Percentiles rank a stretch among this genome's conserved stretches.
Conservation (phyloP, 208 protist species). For the Leishmania amazonensis region DNA sequence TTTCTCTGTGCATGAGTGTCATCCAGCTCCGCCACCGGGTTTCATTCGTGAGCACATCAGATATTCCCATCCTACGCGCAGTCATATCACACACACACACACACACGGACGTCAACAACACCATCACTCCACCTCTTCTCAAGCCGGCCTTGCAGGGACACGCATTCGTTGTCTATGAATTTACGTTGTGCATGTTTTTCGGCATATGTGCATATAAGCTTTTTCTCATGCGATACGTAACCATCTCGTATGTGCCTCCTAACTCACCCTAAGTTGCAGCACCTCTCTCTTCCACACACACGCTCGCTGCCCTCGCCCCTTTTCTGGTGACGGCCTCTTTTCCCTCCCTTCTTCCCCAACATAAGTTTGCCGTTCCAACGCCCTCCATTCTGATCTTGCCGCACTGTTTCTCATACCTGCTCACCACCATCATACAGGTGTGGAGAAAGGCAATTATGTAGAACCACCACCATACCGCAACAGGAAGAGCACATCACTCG, state of each 20-base stretch:
- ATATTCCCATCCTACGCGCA: neutral
- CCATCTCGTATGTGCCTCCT: neutral
- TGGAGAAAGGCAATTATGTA: neutral
- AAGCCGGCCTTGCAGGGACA: neutral
- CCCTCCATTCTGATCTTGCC: neutral
- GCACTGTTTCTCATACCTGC: neutral
- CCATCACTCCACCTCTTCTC: neutral
- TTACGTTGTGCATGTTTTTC: neutral
- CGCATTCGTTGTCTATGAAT: neutral
- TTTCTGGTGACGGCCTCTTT: too few species aligned
- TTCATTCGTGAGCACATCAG: neutral
- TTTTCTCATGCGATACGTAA: neutral
- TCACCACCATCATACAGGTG: neutral
- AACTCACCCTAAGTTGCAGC: neutral
- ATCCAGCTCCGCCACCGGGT: neutral
- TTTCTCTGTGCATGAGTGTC: neutral
- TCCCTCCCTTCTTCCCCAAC: neutral
- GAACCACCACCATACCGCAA: neutral
- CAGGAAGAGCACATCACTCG: neutral
- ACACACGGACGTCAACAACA: neutral
- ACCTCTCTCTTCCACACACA: neutral
- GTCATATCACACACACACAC: constrained; percentile 3
- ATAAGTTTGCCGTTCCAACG: neutral
- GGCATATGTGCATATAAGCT: neutral
- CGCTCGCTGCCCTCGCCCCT: neutral